A percentile compares a stretch with the other conserved stretches of the same genome.
Conservation (phyloP, 257 asterid species). For the Anisodus acutangulus region DNA sequence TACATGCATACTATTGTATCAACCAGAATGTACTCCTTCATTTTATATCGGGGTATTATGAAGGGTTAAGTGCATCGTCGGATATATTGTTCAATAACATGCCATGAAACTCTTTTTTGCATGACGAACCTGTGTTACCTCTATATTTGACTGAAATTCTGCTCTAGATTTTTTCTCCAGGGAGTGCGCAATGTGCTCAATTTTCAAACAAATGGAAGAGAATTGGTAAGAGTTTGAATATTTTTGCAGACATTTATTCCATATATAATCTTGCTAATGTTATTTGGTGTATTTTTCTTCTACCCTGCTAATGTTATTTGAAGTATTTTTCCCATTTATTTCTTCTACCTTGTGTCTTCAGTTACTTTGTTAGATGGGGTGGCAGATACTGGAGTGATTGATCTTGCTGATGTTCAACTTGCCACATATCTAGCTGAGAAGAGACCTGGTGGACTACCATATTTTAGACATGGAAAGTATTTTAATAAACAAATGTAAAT, state of each 20-base stretch:
- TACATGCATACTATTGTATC: background rate
- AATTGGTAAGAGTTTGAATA: slow-evolving; percentile 54
- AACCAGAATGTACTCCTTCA: background rate
- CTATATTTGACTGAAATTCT: slow-evolving; percentile 24
- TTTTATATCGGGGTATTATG: background rate
- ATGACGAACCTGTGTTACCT: background rate
- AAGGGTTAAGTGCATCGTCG: background rate
- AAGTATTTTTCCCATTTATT: slow-evolving; percentile 8
- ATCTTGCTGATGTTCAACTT: slow-evolving; percentile 80
- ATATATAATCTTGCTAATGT: background rate
- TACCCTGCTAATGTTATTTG: background rate
- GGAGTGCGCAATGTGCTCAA: slow-evolving; percentile 69
- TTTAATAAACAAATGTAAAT: background rate
- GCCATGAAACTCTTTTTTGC: background rate
- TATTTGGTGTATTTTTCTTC: background rate
- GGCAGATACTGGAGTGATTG: slow-evolving; percentile 78
- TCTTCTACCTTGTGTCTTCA: slow-evolving; percentile 32
- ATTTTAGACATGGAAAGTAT: slow-evolving; percentile 75
- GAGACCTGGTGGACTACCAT: slow-evolving; percentile 77
- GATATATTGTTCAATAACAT: slow-evolving; percentile 1
- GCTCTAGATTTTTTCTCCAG: slow-evolving; percentile 71
- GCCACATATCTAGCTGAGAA: slow-evolving; percentile 76
- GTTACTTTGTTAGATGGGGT: slow-evolving; percentile 79
- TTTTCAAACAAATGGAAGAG: slow-evolving; percentile 79
- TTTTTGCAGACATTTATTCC: slow-evolving; percentile 19